Percentiles rank a stretch among this genome's conserved stretches.
phyloP scores from a whole-genome alignment of 345 rosid genomes.

The Dovyalis caffra region DNA sequence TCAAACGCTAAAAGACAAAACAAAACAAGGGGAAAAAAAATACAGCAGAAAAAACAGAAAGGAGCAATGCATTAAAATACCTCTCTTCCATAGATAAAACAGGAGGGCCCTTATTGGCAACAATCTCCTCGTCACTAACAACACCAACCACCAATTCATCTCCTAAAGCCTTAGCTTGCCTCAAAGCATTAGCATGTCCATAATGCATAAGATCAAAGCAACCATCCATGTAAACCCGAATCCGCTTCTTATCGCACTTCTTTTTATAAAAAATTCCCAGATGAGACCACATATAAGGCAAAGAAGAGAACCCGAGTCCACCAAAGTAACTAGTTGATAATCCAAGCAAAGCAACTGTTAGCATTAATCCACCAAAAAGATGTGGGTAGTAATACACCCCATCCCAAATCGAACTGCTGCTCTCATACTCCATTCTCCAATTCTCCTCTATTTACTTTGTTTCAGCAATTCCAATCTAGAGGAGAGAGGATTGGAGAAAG shows the following conservation, averaged over 20 bases:
- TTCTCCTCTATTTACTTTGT: not conserved
- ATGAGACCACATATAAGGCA: conserved; percentile 43
- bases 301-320: conserved; percentile 48
- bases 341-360: conserved; percentile 61
- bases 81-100: conserved; percentile 87
- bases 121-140: conserved; percentile 90
- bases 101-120: conserved; percentile 93
- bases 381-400: conserved; percentile 54
- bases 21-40: not conserved
- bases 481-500: not conserved
- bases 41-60: not conserved
- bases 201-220: conserved; percentile 99
- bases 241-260: conserved; percentile 43
- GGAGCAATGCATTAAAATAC: conserved; percentile 29
- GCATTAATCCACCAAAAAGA: conserved; percentile 64
- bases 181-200: conserved; percentile 87
- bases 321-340: conserved; percentile 61
- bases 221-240: conserved; percentile 97
- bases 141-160: conserved; percentile 92
- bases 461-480: not conserved
- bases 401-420: conserved; percentile 60
- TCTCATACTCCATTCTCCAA: conserved; percentile 47
- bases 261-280: conserved; percentile 43
- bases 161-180: conserved; percentile 90
- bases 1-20: not conserved